Conservation (phyloP, 345 rosid genomes). For the Dipteronia sinensis region DNA sequence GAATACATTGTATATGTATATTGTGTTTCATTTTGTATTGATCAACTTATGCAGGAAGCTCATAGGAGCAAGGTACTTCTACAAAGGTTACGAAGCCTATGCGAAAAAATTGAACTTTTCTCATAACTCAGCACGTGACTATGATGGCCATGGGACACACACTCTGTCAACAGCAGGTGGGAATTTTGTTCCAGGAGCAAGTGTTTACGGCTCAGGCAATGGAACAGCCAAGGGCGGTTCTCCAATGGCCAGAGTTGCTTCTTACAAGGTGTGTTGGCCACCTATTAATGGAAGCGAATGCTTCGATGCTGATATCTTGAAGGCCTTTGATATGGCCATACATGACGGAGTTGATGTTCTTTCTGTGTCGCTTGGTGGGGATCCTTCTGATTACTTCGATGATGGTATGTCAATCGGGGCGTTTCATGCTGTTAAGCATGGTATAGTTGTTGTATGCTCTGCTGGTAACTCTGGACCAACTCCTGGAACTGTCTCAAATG, state of each 20-base stretch:
- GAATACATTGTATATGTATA: not conserved
- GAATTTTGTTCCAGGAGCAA: conserved; percentile 41
- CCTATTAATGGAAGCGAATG: conserved; percentile 28
- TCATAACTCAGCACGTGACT: conserved; percentile 31
- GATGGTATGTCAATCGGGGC: conserved; percentile 48
- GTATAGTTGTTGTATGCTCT: conserved; percentile 49
- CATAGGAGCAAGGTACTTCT: conserved; percentile 60
- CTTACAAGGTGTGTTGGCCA: conserved; percentile 64
- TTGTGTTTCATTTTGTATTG: no score
- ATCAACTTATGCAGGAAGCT: conserved; percentile 46
- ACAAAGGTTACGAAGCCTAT: conserved; percentile 35
- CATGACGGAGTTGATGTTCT: conserved; percentile 59
- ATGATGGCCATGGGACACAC: conserved; percentile 58
- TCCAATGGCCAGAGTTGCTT: conserved; percentile 56
- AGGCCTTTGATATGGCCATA: conserved; percentile 54
- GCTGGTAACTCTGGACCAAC: conserved; percentile 58
- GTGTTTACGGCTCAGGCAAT: conserved; percentile 24
- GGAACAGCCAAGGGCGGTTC: conserved; percentile 64
- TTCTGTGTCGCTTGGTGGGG: conserved; percentile 51
- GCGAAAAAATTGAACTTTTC: not conserved
- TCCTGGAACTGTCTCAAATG: conserved; percentile 40
- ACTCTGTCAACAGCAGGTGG: conserved; percentile 54
- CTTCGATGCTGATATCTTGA: conserved; percentile 47
- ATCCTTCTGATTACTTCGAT: conserved; percentile 24
- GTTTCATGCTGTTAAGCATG: conserved; percentile 51